phyloP scores from a whole-genome alignment of 306 rosid genomes.

The Cicer pinnatifidum region DNA sequence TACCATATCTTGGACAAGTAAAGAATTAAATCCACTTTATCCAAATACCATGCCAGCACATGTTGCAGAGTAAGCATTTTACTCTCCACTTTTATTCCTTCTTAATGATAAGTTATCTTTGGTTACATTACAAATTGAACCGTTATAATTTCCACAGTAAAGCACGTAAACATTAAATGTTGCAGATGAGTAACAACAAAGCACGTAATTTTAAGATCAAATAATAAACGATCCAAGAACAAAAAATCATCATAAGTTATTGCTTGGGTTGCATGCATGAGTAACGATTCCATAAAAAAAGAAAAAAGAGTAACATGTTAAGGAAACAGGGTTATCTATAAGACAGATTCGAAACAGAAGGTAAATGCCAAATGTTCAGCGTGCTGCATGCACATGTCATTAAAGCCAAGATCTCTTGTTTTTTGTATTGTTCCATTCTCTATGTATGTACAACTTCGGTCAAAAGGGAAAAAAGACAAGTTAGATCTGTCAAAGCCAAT shows the following conservation, averaged over 20 bases:
- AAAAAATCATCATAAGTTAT: not conserved
- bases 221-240: slow-evolving; percentile 1
- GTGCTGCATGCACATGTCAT: slow-evolving; percentile 38
- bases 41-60: slow-evolving; percentile 27
- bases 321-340: not conserved
- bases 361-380: slow-evolving; percentile 38
- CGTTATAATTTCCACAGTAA: not conserved
- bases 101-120: not conserved
- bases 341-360: slow-evolving; percentile 5
- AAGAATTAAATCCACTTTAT: slow-evolving; percentile 49
- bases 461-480: slow-evolving; percentile 50
- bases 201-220: not conserved
- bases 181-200: not conserved
- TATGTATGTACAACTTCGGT: slow-evolving; percentile 38
- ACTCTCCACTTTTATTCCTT: not conserved
- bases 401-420: slow-evolving; percentile 35
- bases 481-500: slow-evolving; percentile 85
- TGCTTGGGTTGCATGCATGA: slow-evolving; percentile 6
- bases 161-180: not conserved
- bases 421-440: not conserved
- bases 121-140: slow-evolving; percentile 12
- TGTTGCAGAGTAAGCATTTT: slow-evolving; percentile 29
- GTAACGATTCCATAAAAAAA: not conserved
- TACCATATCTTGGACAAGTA: slow-evolving; percentile 42
- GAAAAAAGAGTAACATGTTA: not conserved